phyloP scores from a whole-genome alignment of 768 basidiomycete species.

The Mrakia frigida region DNA sequence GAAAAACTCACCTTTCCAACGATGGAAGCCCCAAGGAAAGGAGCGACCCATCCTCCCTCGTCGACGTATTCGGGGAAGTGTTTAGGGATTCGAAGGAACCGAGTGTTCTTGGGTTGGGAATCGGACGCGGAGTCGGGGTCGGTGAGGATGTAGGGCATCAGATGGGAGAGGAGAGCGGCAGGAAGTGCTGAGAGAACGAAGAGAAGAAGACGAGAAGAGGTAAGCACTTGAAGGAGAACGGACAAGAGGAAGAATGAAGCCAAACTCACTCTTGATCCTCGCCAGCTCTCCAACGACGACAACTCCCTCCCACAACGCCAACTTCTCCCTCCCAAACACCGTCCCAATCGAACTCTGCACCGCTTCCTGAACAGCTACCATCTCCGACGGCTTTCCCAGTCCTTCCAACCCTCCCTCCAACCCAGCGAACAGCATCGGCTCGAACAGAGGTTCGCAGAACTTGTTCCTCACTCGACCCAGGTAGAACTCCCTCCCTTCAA shows the following conservation, averaged over 20 bases:
- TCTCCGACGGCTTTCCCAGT: not conserved
- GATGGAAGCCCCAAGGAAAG: constrained; percentile 75
- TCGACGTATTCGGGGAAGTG: constrained; percentile 88
- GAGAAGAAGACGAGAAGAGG: not conserved
- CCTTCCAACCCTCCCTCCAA: constrained; percentile 3
- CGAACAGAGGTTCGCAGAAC: constrained; percentile 85
- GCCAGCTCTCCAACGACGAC: constrained; percentile 61
- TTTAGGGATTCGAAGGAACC: constrained; percentile 67
- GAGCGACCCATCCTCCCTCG: constrained; percentile 71
- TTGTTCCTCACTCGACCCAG: constrained; percentile 83
- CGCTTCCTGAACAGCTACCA: constrained; percentile 26
- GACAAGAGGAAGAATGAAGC: not conserved
- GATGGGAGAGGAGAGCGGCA: constrained; percentile 20
- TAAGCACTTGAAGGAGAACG: not conserved
- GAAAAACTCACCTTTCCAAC: constrained; percentile 63
- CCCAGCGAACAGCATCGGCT: constrained; percentile 55
- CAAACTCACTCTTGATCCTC: constrained; percentile 64
- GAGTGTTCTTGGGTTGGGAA: constrained; percentile 61
- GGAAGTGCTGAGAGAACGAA: constrained; percentile 50
- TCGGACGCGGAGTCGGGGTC: constrained; percentile 41
- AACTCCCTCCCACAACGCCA: constrained; percentile 57
- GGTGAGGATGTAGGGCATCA: constrained; percentile 32
- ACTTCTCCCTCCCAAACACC: constrained; percentile 60
- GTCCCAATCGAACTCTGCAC: constrained; percentile 33
- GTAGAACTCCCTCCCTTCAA: constrained; percentile 57